phyloP scores from a whole-genome alignment of 2,329 filamentous ascomycete genomes.

The Zarea fungicola region DNA sequence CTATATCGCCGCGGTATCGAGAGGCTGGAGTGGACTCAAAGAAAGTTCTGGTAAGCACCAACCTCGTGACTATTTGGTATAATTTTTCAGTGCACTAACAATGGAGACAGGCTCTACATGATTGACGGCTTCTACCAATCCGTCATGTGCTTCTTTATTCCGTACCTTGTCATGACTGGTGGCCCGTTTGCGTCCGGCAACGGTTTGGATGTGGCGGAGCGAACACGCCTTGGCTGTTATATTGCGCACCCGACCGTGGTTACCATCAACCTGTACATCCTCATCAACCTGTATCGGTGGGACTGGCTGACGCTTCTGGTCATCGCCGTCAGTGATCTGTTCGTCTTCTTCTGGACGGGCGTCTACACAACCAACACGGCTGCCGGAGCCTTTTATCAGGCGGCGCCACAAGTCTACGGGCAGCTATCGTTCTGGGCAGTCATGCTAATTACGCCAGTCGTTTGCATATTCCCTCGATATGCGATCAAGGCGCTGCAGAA shows the following conservation, averaged over 20 bases:
- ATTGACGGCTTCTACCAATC: constrained; percentile 91
- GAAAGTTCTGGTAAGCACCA: constrained; percentile 98
- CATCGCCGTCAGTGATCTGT: constrained; percentile 72
- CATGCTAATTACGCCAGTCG: constrained; percentile 69
- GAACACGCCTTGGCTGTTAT: constrained; percentile 79
- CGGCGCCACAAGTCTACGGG: constrained; percentile 73
- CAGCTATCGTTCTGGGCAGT: constrained; percentile 83
- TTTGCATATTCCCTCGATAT: constrained; percentile 85
- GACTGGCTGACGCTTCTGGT: constrained; percentile 92
- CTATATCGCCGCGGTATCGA: constrained; percentile 95
- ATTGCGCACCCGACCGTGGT: constrained; percentile 79
- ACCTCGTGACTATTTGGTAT: too few species aligned
- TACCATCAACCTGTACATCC: constrained; percentile 87
- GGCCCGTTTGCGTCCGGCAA: constrained; percentile 65
- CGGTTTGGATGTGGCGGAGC: constrained; percentile 72
- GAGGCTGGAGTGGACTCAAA: constrained; percentile 90
- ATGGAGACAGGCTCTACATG: constrained; percentile 98
- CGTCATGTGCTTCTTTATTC: constrained; percentile 86
- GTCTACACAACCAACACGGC: constrained; percentile 60
- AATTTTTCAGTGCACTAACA: too few species aligned
- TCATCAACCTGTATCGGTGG: constrained; percentile 97
- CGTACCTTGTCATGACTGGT: constrained; percentile 70
- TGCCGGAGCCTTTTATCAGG: constrained; percentile 62
- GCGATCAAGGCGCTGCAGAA: constrained; percentile 84
- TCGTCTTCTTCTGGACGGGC: constrained; percentile 95